Base-by-base conservation (phyloP, 2,329 filamentous ascomycete genomes). In the Coniella lustricola region DNA sequence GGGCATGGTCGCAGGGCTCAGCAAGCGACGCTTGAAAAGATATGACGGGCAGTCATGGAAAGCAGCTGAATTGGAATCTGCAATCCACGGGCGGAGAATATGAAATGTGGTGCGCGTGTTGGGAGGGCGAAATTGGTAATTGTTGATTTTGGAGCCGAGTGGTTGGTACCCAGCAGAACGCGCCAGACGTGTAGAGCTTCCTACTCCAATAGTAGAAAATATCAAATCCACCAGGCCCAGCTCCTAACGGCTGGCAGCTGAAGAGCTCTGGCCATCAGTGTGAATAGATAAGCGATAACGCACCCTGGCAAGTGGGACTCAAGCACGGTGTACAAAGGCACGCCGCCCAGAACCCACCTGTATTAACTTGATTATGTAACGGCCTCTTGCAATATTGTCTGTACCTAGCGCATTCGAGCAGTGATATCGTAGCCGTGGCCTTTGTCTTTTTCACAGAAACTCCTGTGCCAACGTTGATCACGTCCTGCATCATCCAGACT, bases 1-100 rank as follows among this genome's bases (percentile, higher is more conserved):
- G 72, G 82, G 84, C 85, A 89, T 90, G 72, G 69, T 73, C 72
- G 66, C 70, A 66, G 69, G 67, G 67, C 70, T 76, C 70, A 73
- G 70, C 68, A 67, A 55, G 59, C 54, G 44, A 49, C 51, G 51
- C 50, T 44, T 39, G 48, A 36, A 31, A 36, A 20, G 36, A 31
- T 36, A 22, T 40, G 44, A 39, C 18, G 22, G 22, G 48, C 49
- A 44, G 45, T 49, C 54, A 55, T 55, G 47, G 48, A 52, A 46
- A 33, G 40, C 34, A 45, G 31, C 17, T 17, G 17, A 46, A 20
- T 22, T 12, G 42, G 45, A 33, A 42, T 21, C 37, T 44, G 45
- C 41, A 35, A 59, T 21, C 31, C 38, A 29, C 22, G 21, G 13
- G 2, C 10, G 3, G 16, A 13, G 20, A 5, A 14, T 9, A 4